Percentiles rank a stretch among this genome's conserved stretches.
These are phyloP conservation scores for Botryococcus braunii DNA, from an alignment of 163 green algal species.

Conservation along the genomic window DNA sequence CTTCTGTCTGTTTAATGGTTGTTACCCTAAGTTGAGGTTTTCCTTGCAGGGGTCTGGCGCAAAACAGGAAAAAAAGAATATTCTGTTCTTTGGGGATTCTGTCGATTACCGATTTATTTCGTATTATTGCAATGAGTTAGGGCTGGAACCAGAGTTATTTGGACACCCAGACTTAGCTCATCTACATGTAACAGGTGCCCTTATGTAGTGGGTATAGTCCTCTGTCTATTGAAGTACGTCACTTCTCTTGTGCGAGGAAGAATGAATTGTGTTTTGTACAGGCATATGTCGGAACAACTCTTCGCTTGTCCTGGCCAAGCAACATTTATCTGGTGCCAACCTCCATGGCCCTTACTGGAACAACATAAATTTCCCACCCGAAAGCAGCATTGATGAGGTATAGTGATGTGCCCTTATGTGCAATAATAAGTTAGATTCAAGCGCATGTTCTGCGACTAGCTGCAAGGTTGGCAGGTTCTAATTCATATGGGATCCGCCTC, in stretches of 20 bases:
- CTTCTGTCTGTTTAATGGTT: too few species aligned
- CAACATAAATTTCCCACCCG: not conserved
- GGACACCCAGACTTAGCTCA: not conserved
- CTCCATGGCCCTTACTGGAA: not conserved
- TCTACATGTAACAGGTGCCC: too few species aligned
- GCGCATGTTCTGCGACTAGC: too few species aligned
- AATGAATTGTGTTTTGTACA: not conserved
- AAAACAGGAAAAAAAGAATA: too few species aligned
- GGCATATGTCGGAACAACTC: constrained; percentile 6
- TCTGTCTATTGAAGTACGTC: too few species aligned
- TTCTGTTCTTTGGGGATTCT: constrained; percentile 5
- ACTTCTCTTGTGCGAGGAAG: too few species aligned
- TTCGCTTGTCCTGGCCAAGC: not conserved
- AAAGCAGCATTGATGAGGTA: not conserved
- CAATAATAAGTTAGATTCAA: not conserved
- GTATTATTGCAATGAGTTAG: constrained; percentile 4
- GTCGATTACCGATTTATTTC: constrained; percentile 3
- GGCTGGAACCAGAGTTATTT: not conserved
- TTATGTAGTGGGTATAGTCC: too few species aligned
- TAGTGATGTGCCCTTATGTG: not conserved
- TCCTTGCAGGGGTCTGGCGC: too few species aligned
- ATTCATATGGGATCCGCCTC: too few species aligned
- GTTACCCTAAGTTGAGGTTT: too few species aligned
- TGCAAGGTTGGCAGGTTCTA: too few species aligned
- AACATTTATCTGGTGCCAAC: not conserved